phyloP scores from a whole-genome alignment of 179 eudicot species.

The Silene vulgaris region DNA sequence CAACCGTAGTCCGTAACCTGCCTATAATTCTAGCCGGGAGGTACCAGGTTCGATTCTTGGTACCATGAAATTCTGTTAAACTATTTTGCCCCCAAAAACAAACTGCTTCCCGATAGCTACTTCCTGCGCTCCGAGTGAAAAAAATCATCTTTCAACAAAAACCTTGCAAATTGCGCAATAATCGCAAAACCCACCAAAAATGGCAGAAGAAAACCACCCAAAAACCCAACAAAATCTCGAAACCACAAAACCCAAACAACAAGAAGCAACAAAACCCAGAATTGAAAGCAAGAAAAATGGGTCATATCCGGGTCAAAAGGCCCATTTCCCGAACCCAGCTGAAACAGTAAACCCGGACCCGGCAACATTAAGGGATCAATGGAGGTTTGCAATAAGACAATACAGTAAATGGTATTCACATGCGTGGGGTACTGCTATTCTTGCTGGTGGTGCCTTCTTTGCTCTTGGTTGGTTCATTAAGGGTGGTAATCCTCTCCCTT shows the following conservation, averaged over 20 bases:
- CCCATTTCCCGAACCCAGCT: slow-evolving; percentile 61
- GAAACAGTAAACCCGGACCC: slow-evolving; percentile 67
- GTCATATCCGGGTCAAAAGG: slow-evolving; percentile 32
- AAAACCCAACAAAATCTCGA: slow-evolving; percentile 23
- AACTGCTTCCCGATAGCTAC: no score
- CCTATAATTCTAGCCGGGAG: no score
- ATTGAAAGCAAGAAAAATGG: slow-evolving; percentile 1
- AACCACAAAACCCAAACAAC: slow-evolving; percentile 12
- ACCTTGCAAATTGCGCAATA: background rate
- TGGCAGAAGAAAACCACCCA: slow-evolving; percentile 20
- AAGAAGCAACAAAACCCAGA: slow-evolving; percentile 20
- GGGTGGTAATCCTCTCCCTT: slow-evolving; percentile 88
- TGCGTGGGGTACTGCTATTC: slow-evolving; percentile 98
- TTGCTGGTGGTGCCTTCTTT: slow-evolving; percentile 86
- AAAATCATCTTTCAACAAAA: background rate
- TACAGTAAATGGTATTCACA: slow-evolving; percentile 94
- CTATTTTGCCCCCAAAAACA: no score
- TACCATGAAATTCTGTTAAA: no score
- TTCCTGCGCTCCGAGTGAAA: no score
- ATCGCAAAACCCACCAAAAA: slow-evolving; percentile 8
- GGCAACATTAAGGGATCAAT: slow-evolving; percentile 69
- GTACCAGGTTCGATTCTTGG: no score
- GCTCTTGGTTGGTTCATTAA: slow-evolving; percentile 96
- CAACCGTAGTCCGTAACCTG: no score
- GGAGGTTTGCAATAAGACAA: slow-evolving; percentile 81